Base-by-base conservation (phyloP, 441 rosid species). In the Manihot esculenta region DNA sequence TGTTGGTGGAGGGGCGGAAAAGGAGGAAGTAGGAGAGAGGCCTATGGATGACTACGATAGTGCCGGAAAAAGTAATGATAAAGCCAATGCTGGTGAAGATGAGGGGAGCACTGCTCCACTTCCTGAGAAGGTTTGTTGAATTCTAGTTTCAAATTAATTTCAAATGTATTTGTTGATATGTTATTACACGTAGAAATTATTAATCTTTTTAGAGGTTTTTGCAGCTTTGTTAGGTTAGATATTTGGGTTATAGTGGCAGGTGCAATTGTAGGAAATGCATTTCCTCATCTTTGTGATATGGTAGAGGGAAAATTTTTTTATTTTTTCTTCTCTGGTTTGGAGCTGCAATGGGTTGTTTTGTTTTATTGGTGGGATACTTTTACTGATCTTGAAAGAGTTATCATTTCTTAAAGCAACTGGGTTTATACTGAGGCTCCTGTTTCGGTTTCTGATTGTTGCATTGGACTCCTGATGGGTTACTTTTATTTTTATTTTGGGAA, bases 71-170 rank as follows among this genome's bases (percentile, higher is more conserved):
- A 82, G 90, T 49, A 77, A 70, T 38, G 84, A 72, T 53, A 87
- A 86, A 76, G 91, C 70, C 14, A 76, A 79, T 72, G 88, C 77
- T 12, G 90, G 77, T 3, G 90, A 86, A 59, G 92, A 89, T 45
- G 92, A 87, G 66, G 90, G 88, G 61, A 71, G 72, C 78, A 70
- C 87, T n/a, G 78, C 72, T 4, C 90, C 89, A 0, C 73, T 89
- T 45, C 92, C 95, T 0, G 89, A 84, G 49, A 87, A 79, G 87
- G 95, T 89, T 68, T n/a, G 62, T 14, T 24, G 17, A 47, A 21
- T 18, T 61, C 50, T 47, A 24, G 33, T 50, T 49, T 23, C 44
- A 21, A 6, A 38, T 20, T 1, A 27, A n/a, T 10, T 47, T 75
- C 42, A 44, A 45, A 6, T 10, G 11, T 14, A 3, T 54, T 49